A percentile compares a stretch with the other conserved stretches of the same genome.
Evolutionary conservation across 495 filamentous ascomycete species (phyloP).

Genomic region (Bombardia bombarda): DNA sequence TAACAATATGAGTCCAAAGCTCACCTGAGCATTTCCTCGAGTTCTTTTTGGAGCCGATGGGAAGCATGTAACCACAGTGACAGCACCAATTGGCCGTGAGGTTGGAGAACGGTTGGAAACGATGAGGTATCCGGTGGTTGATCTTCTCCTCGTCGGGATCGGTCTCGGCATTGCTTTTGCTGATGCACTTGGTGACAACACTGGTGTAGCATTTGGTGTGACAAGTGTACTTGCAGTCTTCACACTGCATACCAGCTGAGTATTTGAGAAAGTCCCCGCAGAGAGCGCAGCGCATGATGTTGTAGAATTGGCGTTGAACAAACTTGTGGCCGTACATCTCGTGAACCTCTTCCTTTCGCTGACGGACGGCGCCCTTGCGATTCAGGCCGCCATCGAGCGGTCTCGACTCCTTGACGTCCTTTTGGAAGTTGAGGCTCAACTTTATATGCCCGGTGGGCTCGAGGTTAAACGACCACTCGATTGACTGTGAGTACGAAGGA

Average conservation of each 20-base stretch:
- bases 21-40: constrained; percentile 70
- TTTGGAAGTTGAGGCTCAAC: constrained; percentile 81
- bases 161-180: constrained; percentile 95
- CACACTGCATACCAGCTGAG: constrained; percentile 96
- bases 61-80: constrained; percentile 97
- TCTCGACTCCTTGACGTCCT: constrained; percentile 42
- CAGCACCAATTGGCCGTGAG: constrained; percentile 99
- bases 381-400: constrained; percentile 65
- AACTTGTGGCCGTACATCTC: constrained; percentile 99
- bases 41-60: constrained; percentile 82
- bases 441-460: constrained; percentile 85
- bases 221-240: constrained; percentile 99
- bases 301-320: constrained; percentile 95
- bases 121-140: constrained; percentile 97
- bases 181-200: constrained; percentile 99
- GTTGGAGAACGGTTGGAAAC: constrained; percentile 89
- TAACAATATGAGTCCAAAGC: no score
- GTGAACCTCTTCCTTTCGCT: constrained; percentile 93
- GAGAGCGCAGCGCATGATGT: constrained; percentile 98
- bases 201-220: constrained; percentile 93
- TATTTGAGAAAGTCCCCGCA: constrained; percentile 99
- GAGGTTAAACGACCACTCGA: constrained; percentile 94
- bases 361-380: constrained; percentile 91
- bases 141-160: constrained; percentile 99
- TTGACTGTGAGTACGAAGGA: constrained; percentile 51